phyloP scores from a whole-genome alignment of 2,329 filamentous ascomycete genomes.

The Cytospora paraplurivora region DNA sequence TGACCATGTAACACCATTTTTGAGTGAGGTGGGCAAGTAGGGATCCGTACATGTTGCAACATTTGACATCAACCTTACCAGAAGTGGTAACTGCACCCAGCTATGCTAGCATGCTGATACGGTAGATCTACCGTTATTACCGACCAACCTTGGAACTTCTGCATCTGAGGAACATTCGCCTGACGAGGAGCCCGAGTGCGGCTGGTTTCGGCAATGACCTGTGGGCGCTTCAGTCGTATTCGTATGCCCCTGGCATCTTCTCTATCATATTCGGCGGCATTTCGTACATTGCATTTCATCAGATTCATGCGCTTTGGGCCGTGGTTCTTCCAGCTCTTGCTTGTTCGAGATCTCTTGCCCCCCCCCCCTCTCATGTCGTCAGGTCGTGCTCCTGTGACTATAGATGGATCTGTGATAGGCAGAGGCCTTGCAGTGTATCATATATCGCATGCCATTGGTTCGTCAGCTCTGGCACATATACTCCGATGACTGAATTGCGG shows the following conservation, averaged over 20 bases:
- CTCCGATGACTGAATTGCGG: not conserved
- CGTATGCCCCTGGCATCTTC: not conserved
- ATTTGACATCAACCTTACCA: not conserved
- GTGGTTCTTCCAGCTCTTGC: not conserved
- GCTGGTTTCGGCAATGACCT: slow-evolving; percentile 8
- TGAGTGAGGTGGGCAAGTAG: not conserved
- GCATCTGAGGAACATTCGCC: too few species aligned
- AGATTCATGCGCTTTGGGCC: slow-evolving; percentile 2
- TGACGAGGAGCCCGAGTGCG: not conserved
- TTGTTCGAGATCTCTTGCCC: not conserved
- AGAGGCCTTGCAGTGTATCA: slow-evolving; percentile 15
- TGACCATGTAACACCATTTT: not conserved
- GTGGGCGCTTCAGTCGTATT: not conserved
- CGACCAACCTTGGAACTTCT: slow-evolving; percentile 4
- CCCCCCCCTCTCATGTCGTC: not conserved
- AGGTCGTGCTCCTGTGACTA: not conserved
- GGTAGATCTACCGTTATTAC: slow-evolving; percentile 8
- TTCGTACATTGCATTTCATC: not conserved
- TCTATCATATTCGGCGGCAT: not conserved
- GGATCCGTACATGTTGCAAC: not conserved
- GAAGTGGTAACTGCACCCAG: not conserved
- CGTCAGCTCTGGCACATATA: slow-evolving; percentile 2
- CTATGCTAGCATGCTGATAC: too few species aligned
- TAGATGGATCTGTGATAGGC: slow-evolving; percentile 7
- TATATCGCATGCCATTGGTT: slow-evolving; percentile 18